phyloP scores from a whole-genome alignment of 1,284 basidiomycete species.

The Volvariella volvacea region DNA sequence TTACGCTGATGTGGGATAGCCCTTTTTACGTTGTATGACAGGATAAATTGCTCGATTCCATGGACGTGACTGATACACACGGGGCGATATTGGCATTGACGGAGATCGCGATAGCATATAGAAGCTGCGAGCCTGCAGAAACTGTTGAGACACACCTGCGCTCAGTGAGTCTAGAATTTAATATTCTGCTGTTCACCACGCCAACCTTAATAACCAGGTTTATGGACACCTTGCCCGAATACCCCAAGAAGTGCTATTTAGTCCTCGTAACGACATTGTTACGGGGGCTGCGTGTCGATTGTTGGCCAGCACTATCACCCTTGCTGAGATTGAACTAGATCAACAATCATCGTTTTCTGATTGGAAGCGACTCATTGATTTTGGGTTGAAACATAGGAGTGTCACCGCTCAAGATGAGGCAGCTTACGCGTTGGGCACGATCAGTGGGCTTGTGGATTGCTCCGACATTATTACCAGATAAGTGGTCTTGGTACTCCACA shows the following conservation, averaged over 20 bases:
- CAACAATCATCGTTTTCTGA: conserved; percentile 35
- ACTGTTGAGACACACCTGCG: conserved; percentile 14
- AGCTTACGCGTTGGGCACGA: conserved; percentile 52
- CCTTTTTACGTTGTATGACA: conserved; percentile 24
- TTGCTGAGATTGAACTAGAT: conserved; percentile 40
- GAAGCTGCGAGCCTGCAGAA: conserved; percentile 20
- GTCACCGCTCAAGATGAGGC: conserved; percentile 69
- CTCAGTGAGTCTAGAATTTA: conserved; percentile 1
- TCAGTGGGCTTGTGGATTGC: conserved; percentile 67
- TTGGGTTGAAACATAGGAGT: conserved; percentile 66
- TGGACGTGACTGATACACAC: conserved; percentile 73
- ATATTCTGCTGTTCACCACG: not conserved
- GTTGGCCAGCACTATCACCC: conserved; percentile 60
- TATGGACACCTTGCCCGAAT: conserved; percentile 53
- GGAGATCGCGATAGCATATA: conserved; percentile 59
- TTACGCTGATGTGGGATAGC: conserved; percentile 5
- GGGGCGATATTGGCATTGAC: conserved; percentile 75
- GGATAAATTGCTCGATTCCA: conserved; percentile 52
- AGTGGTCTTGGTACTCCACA: conserved; percentile 26
- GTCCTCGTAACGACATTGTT: conserved; percentile 69
- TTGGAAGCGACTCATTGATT: conserved; percentile 69
- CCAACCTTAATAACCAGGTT: conserved; percentile 29
- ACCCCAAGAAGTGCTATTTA: conserved; percentile 51
- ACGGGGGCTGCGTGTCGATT: conserved; percentile 71
- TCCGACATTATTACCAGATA: conserved; percentile 62